A percentile compares a stretch with the other conserved stretches of the same genome.
Evolutionary conservation across 2,329 filamentous ascomycete species (phyloP).

Genomic region (Aspergillus sojae): DNA sequence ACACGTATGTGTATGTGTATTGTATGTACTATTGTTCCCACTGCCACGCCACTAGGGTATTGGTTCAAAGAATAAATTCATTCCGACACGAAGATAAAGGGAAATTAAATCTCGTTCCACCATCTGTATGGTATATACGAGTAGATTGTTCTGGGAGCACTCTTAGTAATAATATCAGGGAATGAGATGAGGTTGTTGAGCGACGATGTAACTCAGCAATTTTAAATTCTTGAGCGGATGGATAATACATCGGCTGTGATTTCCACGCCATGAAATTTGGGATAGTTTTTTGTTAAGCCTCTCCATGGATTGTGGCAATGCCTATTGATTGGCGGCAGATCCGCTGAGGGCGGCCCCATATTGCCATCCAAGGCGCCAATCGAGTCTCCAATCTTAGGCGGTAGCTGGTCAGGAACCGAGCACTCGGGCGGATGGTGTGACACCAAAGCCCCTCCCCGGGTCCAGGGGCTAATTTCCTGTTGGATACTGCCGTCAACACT

Average conservation of each 20-base stretch:
- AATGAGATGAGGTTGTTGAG: background rate
- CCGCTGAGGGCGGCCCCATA: background rate
- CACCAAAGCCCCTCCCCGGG: background rate
- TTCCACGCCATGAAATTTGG: background rate
- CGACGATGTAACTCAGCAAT: constrained; percentile 3
- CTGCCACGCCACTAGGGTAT: background rate
- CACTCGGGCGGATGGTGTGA: constrained; percentile 7
- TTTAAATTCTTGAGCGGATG: background rate
- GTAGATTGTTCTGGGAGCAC: background rate
- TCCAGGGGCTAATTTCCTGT: background rate
- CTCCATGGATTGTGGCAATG: background rate
- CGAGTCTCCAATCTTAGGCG: background rate
- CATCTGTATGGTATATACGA: background rate
- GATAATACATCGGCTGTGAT: background rate
- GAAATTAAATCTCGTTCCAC: background rate
- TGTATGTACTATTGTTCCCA: background rate
- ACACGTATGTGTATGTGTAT: background rate
- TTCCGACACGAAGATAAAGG: background rate
- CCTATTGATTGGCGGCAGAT: constrained; percentile 10
- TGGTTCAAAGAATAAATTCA: background rate
- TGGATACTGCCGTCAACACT: background rate
- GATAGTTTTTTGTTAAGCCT: background rate
- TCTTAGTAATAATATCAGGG: background rate
- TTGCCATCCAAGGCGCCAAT: constrained; percentile 6
- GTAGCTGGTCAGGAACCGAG: background rate